Conservation (phyloP, 2,329 filamentous ascomycete species). For the Cyphellophora attinorum region DNA sequence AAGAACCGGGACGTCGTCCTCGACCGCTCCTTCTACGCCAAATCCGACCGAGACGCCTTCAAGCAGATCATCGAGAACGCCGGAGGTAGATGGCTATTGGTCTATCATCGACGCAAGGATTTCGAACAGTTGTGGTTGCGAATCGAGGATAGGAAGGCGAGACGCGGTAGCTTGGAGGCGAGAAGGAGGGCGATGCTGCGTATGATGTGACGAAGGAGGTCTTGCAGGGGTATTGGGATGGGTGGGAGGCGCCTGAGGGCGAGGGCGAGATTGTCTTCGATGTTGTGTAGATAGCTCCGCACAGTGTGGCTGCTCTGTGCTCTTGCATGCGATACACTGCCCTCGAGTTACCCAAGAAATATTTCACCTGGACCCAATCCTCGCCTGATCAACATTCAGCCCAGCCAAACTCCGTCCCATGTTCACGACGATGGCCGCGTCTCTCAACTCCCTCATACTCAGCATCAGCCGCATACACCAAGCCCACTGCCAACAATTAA, state of each 20-base stretch:
- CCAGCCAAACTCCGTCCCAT: slow-evolving; percentile 22
- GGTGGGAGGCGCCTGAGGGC: slow-evolving; percentile 4
- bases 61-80: slow-evolving; percentile 1
- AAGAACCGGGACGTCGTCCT: slow-evolving; percentile 4
- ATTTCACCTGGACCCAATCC: background rate
- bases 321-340: too few species aligned
- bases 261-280: slow-evolving; percentile 4
- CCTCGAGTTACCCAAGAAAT: background rate
- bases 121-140: slow-evolving; percentile 6
- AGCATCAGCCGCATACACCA: slow-evolving; percentile 50
- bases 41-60: slow-evolving; percentile 4
- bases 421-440: slow-evolving; percentile 23
- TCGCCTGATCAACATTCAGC: slow-evolving; percentile 6
- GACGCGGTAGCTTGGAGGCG: background rate
- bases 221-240: slow-evolving; percentile 1
- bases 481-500: slow-evolving; percentile 70
- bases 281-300: too few species aligned
- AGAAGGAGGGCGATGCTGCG: slow-evolving; percentile 3
- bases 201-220: slow-evolving; percentile 5
- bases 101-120: slow-evolving; percentile 2
- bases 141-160: slow-evolving; percentile 2
- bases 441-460: slow-evolving; percentile 30
- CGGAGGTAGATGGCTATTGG: slow-evolving; percentile 3
- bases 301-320: too few species aligned
- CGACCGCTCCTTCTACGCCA: slow-evolving; percentile 7